Base-by-base conservation (phyloP, 2,329 filamentous ascomycete genomes). In the Talaromyces sp. region DNA sequence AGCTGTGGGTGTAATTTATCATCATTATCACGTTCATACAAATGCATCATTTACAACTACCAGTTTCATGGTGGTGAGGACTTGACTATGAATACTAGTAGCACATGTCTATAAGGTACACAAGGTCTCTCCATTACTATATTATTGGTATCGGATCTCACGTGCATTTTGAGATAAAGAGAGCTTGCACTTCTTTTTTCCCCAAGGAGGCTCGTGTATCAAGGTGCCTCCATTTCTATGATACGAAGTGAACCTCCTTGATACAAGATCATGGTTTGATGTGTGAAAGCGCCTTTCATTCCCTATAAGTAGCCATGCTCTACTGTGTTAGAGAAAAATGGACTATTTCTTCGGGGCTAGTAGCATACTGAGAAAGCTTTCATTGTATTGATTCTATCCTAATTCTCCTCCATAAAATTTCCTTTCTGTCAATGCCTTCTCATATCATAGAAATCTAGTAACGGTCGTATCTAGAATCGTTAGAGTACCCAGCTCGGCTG, bases 401-500 rank as follows among this genome's bases (percentile, higher is more conserved):
- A 33, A n/a, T 52, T 52, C 7, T 27, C 27, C 9, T 33, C 33
- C 24, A 7, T 7, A 52, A 31, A n/a, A 31, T 11, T 22, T 24
- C 10, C 52, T 37, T n/a, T 5, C 41, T 60, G 60, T 52, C 22
- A 22, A 61, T 61, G 47, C 59, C 33, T 16, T 31, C 13, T 41
- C 60, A 43, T 52, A 52, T 43, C 60, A 52, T 62, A 41, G n/a
- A 50, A 52, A 31, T 41, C 47, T 37, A 52, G 60, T 9, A 43
- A 43, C 47, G 41, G 49, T 63, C 33, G 50, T 49, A 57, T 35
- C 31, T 39, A 47, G 61, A 50, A 57, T 47, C 39, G 19, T 56
- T 54, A 63, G 52, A 63, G 61, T 63, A 31, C 13, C 61, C 50
- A 47, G 61, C 50, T 47, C 37, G 27, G 50, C 37, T 14, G 39